Base-by-base conservation (phyloP, 495 filamentous ascomycete genomes). In the Aspergillus biplanus region DNA sequence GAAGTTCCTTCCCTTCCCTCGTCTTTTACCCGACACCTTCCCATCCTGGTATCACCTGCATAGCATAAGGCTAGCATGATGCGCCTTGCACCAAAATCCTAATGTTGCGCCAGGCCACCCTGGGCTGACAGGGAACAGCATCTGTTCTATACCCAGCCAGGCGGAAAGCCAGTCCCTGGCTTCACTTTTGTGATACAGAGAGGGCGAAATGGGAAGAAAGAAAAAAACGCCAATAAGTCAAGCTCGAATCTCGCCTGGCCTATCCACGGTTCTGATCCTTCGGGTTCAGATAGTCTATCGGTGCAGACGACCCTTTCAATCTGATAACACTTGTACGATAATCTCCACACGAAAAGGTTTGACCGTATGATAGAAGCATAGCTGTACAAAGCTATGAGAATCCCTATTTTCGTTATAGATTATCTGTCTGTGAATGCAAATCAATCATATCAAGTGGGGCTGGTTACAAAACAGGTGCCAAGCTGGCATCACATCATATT, bases 41-140 rank as follows among this genome's bases (percentile, higher is more conserved):
- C 32, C 52, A 68, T 61, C 65, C 65, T 56, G 55, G 65, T 54
- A 65, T 58, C 33, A 42, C 66, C 18, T 65, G 63, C 63, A 68
- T 60, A 42, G 48, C 54, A 59, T 61, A 50, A 50, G 37, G 33
- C 56, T 63, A 37, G 59, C 52, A 56, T 54, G 42, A 49, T 52
- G 49, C 33, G 21, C n/a, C 46, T 61, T 44, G 35, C 57, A 58
- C 54, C 48, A 39, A 13, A 32, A 18, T 18, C 21, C 47, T 31
- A 50, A 31, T 50, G 21, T 27, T 27, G 21, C 21, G 31, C 35
- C 44, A 33, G 32, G 33, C 21, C 53, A 5, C 15, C 46, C 31
- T 27, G 35, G 31, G 27, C 35, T 32, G 4, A 12, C 15, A 53
- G n/a, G 49, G 56, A 59, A 49, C 1, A 33, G 32, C 42, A 27